A percentile compares a stretch with the other conserved stretches of the same genome.
Conservation (phyloP, 805 yeast species). For the Candida stauntonica region DNA sequence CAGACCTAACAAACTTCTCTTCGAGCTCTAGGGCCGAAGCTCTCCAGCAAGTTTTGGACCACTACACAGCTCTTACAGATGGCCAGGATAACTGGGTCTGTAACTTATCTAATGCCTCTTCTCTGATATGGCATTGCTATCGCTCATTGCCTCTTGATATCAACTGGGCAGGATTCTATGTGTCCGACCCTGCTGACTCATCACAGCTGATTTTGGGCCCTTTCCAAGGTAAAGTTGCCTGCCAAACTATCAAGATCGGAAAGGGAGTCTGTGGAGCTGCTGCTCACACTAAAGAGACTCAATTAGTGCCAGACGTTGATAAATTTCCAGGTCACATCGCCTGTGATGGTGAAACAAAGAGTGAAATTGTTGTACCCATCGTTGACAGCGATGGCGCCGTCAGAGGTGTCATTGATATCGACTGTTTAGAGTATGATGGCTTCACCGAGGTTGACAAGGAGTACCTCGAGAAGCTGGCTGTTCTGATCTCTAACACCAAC, state of each 20-base stretch:
- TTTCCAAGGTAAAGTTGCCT: slow-evolving; percentile 95
- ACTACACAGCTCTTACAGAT: slow-evolving; percentile 59
- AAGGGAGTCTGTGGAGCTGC: slow-evolving; percentile 92
- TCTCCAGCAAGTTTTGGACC: slow-evolving; percentile 50
- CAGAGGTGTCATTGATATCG: slow-evolving; percentile 83
- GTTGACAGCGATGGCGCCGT: slow-evolving; percentile 37
- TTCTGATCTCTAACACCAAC: slow-evolving; percentile 47
- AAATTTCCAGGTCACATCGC: slow-evolving; percentile 91
- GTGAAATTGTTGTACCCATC: slow-evolving; percentile 92
- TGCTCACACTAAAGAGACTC: slow-evolving; percentile 54
- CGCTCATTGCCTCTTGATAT: slow-evolving; percentile 52
- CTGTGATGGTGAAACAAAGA: slow-evolving; percentile 90
- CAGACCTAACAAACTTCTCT: slow-evolving; percentile 62
- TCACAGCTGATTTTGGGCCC: slow-evolving; percentile 75
- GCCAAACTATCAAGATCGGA: slow-evolving; percentile 76
- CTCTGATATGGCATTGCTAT: slow-evolving; percentile 86
- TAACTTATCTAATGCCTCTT: slow-evolving; percentile 80
- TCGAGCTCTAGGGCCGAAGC: slow-evolving; percentile 43
- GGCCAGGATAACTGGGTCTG: slow-evolving; percentile 83
- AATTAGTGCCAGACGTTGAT: slow-evolving; percentile 73
- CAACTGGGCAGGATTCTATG: slow-evolving; percentile 95
- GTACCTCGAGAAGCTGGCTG: slow-evolving; percentile 57
- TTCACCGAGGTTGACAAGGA: slow-evolving; percentile 61
- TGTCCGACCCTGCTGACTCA: slow-evolving; percentile 32
- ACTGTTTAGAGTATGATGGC: slow-evolving; percentile 61